Percentiles rank a stretch among this genome's conserved stretches.
Conservation (phyloP, 805 yeast genomes). For the Cyberlindnera japonica region DNA sequence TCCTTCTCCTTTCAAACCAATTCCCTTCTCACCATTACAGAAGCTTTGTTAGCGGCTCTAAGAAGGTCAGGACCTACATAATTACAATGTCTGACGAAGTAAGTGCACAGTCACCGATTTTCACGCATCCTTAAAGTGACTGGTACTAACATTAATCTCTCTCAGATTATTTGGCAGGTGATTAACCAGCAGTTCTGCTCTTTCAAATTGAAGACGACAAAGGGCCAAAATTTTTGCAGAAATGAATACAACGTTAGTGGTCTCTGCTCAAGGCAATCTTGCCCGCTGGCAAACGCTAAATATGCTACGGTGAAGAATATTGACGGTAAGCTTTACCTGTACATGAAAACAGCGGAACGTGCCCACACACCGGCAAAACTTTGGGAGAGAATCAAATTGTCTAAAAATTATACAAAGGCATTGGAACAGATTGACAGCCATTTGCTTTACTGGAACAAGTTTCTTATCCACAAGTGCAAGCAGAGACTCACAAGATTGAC, state of each 20-base stretch:
- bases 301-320: conserved; percentile 83
- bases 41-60: neutral
- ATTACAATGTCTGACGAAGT: conserved; percentile 27
- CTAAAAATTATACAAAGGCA: conserved; percentile 86
- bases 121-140: neutral
- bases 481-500: conserved; percentile 93
- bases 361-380: conserved; percentile 90
- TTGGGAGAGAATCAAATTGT: conserved; percentile 93
- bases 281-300: conserved; percentile 93
- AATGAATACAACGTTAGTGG: conserved; percentile 97
- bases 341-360: conserved; percentile 97
- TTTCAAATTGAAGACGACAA: conserved; percentile 83
- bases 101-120: conserved; percentile 8
- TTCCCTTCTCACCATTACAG: neutral
- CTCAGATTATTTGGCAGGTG: conserved; percentile 90
- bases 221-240: conserved; percentile 88
- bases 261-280: conserved; percentile 85
- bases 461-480: conserved; percentile 87
- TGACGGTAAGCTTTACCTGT: conserved; percentile 75
- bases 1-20: neutral
- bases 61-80: neutral
- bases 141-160: conserved; percentile 10
- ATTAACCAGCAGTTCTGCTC: conserved; percentile 95
- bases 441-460: conserved; percentile 89
- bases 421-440: conserved; percentile 85